phyloP scores from a whole-genome alignment of 768 basidiomycete species.

The Hortiboletus campestris region DNA sequence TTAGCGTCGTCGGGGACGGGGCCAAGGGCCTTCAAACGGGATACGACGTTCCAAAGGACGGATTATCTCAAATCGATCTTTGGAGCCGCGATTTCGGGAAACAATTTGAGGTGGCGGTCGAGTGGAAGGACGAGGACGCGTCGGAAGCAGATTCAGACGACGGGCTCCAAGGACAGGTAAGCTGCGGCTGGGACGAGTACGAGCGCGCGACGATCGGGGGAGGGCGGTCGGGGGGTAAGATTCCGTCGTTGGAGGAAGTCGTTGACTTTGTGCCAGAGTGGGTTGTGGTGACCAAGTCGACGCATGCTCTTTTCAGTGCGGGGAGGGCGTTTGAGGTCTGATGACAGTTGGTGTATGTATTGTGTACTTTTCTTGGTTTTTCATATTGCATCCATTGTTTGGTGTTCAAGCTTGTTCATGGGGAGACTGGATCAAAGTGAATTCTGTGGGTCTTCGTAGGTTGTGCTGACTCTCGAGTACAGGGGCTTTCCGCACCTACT shows the following conservation, averaged over 20 bases:
- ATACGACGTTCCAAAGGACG: conserved; percentile 37
- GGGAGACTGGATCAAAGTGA: not conserved
- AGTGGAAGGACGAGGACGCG: conserved; percentile 38
- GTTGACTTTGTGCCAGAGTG: conserved; percentile 63
- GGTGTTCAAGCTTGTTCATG: not conserved
- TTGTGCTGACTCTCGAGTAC: no score
- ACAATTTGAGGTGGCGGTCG: conserved; percentile 51
- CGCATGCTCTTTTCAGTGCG: conserved; percentile 60
- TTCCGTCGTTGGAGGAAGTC: conserved; percentile 71
- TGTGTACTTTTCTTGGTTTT: not conserved
- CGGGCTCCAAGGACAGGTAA: conserved; percentile 42
- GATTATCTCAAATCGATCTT: conserved; percentile 43
- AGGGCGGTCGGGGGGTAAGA: conserved; percentile 40
- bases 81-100: conserved; percentile 63
- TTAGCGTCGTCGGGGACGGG: conserved; percentile 39
- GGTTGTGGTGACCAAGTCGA: conserved; percentile 57
- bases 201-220: conserved; percentile 53
- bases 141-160: conserved; percentile 14
- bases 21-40: conserved; percentile 40
- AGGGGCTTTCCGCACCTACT: no score
- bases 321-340: conserved; percentile 20
- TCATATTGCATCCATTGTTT: not conserved
- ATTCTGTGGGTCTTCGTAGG: no score
- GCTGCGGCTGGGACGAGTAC: conserved; percentile 70
- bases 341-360: conserved; percentile 4